Evolutionary conservation across 78 protist species (phyloP).

Genomic region (Dictyostelium brefeldianum): DNA sequence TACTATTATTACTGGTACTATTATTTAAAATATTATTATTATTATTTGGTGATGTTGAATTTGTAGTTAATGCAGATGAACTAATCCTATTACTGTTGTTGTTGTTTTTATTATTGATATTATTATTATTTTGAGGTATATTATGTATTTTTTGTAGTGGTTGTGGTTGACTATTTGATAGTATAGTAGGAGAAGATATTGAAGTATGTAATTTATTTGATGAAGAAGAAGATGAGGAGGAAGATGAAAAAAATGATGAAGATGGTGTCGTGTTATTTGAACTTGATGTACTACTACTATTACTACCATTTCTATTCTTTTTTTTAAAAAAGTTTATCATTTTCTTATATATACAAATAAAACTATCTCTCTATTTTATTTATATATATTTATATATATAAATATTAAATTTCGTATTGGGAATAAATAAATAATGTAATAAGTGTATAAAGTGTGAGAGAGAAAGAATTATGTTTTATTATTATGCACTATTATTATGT

Average conservation of each 20-base stretch:
- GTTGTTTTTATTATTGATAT: background rate
- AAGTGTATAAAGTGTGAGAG: too few relatives aligned
- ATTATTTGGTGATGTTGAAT: background rate
- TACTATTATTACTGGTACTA: background rate
- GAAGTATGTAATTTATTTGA: background rate
- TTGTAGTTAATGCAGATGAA: background rate
- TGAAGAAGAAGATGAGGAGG: background rate
- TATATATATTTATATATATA: too few relatives aligned
- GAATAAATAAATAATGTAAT: too few relatives aligned
- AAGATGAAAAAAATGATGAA: background rate
- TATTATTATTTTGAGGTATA: background rate
- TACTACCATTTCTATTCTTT: background rate
- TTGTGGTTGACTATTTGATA: background rate
- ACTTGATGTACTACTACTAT: background rate
- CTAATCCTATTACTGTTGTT: background rate
- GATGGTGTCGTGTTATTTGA: background rate
- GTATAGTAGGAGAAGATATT: background rate
- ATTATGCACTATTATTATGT: too few relatives aligned
- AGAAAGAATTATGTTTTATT: too few relatives aligned
- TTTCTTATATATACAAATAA: background rate
- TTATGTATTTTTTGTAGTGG: background rate
- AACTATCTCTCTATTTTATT: too few relatives aligned
- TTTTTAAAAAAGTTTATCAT: slow-evolving; percentile 6
- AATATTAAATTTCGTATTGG: too few relatives aligned
- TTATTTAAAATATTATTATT: background rate